Base-by-base conservation (phyloP, 139 green algal species). In the Chlorella sp. region DNA sequence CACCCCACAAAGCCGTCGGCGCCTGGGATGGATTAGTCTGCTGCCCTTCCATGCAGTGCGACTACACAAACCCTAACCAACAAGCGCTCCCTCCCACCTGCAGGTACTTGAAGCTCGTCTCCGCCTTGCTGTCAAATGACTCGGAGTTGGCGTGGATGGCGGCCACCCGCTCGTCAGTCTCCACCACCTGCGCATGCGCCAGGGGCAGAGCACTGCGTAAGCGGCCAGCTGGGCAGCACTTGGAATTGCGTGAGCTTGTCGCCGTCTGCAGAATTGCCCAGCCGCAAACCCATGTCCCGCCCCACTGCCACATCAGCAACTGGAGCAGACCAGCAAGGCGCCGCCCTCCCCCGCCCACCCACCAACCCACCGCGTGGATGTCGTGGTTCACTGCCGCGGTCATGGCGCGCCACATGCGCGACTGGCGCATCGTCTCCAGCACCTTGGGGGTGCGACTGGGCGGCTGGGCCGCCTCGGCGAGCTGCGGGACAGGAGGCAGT, bases 101-200 rank as follows among this genome's bases (percentile, higher is more conserved):
- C 20, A 94, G 86, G 58, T 95, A 95, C 54, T 90, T 91, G 90
- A 94, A 96, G 56, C 81, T 68, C 19, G 88, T 75, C 89, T 98
- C 95, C 0, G 94, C 94, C 60, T 90, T 87, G 14, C 85, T 72
- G 82, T 95, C 92, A 75, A 96, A 98, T 41, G 88, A 41, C 86
- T 97, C 95, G 22, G 91, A 88, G 67, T 84, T 70, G 17, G 78
- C 85, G 80, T 95, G 89, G 24, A 97, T 92, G 22, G 85, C 86
- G 1, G 67, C 67, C 67, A 73, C 67, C 46, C 67, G 67, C 13
- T 38, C 67, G 34, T 73, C 67, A 30, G 67, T 73, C 36, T 73
- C 36, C 34, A 73, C 67, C 14, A 41, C 67, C 67, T 73, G 67
- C 67, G n/a, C 9, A 7, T 67, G 58, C 9, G 20, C 26, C 3